phyloP scores from a whole-genome alignment of 1,139 yeast species.

The Candida sojae region DNA sequence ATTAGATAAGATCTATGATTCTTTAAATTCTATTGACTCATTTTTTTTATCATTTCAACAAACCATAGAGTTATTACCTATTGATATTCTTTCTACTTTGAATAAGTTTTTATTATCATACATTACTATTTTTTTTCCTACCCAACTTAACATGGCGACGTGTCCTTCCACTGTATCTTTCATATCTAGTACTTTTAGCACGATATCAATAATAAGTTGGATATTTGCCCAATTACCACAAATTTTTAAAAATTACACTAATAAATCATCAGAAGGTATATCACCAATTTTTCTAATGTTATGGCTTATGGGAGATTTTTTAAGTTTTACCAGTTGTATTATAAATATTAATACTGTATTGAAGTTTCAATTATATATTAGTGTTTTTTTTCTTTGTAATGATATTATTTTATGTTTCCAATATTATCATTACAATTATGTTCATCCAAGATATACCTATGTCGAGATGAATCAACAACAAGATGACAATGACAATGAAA shows the following conservation, averaged over 20 bases:
- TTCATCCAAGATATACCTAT: constrained; percentile 26
- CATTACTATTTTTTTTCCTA: neutral
- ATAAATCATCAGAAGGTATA: constrained; percentile 83
- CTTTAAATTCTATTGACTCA: neutral
- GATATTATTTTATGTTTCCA: constrained; percentile 75
- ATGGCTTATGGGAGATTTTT: constrained; percentile 85
- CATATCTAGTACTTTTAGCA: constrained; percentile 33
- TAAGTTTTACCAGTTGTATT: constrained; percentile 79
- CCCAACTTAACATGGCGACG: constrained; percentile 6
- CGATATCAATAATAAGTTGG: constrained; percentile 55
- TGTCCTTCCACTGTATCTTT: constrained; percentile 15
- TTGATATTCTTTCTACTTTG: neutral
- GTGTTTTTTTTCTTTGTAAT: constrained; percentile 72
- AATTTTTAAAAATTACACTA: constrained; percentile 69
- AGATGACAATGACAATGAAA: neutral
- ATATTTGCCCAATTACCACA: constrained; percentile 90
- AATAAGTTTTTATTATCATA: no score
- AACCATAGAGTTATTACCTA: neutral
- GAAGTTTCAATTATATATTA: constrained; percentile 73
- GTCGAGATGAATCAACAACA: neutral
- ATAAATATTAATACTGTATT: constrained; percentile 65
- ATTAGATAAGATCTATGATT: neutral
- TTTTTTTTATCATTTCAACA: neutral
- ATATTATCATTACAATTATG: constrained; percentile 66
- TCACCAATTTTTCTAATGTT: constrained; percentile 72